These are phyloP conservation scores for Dendrostoma leiphaemia DNA, from an alignment of 2,329 filamentous ascomycete species.

Conservation along the genomic window DNA sequence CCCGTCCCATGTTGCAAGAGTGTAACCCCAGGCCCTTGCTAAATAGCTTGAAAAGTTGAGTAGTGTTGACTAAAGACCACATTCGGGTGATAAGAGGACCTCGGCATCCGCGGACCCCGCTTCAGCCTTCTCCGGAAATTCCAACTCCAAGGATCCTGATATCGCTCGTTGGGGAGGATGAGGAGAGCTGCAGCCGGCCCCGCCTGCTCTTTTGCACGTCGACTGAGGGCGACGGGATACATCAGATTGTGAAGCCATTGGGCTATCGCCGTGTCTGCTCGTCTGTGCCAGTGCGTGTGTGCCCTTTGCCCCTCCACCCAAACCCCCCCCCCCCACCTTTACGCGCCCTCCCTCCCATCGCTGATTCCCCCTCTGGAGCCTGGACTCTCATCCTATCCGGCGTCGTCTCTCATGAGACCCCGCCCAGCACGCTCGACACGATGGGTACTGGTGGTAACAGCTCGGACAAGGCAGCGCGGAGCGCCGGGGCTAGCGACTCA, in stretches of 20 bases:
- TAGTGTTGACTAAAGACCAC: no score
- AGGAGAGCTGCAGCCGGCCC: background rate
- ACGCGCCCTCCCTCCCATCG: background rate
- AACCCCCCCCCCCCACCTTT: background rate
- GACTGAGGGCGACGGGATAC: background rate
- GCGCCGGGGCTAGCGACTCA: conserved; percentile 6
- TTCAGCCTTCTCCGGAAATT: background rate
- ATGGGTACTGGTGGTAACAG: conserved; percentile 9
- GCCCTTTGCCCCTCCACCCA: no score
- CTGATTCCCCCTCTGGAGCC: background rate
- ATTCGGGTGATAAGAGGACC: background rate
- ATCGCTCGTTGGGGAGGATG: no score
- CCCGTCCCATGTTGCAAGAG: no score
- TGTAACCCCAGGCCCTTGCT: no score
- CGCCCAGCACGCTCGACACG: background rate
- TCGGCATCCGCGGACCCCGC: background rate
- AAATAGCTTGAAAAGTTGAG: no score
- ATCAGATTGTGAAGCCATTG: background rate
- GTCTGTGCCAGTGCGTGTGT: background rate
- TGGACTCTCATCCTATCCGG: background rate
- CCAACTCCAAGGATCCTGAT: background rate
- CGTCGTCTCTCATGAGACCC: background rate
- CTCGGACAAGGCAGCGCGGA: background rate
- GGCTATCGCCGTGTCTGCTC: background rate
- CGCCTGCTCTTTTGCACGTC: no score